phyloP scores from a whole-genome alignment of 352 stramenopile genomes.

The Thraustotheca clavata region DNA sequence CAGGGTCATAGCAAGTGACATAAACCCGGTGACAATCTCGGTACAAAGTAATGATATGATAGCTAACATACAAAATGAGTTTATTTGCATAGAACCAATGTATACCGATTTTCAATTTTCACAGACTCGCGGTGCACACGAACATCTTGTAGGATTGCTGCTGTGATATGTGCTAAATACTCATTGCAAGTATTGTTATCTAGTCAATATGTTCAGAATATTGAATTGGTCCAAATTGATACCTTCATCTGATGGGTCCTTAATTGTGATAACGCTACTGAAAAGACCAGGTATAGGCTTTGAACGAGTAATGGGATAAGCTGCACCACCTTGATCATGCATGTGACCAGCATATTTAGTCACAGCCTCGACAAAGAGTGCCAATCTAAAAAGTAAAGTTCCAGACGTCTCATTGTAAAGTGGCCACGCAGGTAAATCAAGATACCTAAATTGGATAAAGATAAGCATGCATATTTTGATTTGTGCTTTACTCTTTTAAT shows the following conservation, averaged over 20 bases:
- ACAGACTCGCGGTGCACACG: constrained; percentile 51
- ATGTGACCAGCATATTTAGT: constrained; percentile 36
- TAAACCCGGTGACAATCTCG: constrained; percentile 65
- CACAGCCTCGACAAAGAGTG: constrained; percentile 44
- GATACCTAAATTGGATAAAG: constrained; percentile 26
- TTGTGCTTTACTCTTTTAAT: constrained; percentile 38
- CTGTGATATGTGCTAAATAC: constrained; percentile 41
- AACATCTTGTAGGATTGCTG: constrained; percentile 51
- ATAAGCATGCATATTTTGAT: background rate
- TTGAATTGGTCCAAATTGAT: background rate
- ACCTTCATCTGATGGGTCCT: constrained; percentile 25
- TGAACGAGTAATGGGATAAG: constrained; percentile 40
- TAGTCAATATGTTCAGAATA: constrained; percentile 20
- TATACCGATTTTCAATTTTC: constrained; percentile 30
- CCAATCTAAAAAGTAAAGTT: constrained; percentile 36
- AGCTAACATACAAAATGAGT: background rate
- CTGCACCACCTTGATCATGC: constrained; percentile 34
- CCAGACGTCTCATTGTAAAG: constrained; percentile 19
- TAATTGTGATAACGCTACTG: constrained; percentile 46
- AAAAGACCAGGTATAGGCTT: constrained; percentile 51
- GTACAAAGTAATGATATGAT: constrained; percentile 55
- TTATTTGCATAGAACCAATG: no score
- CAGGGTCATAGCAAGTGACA: constrained; percentile 57
- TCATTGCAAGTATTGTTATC: constrained; percentile 1
- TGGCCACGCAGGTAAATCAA: constrained; percentile 49